Evolutionary conservation across 257 asterid genomes (phyloP), one percentile per base, ranked within the genome.

Genomic region (Plantago major): DNA sequence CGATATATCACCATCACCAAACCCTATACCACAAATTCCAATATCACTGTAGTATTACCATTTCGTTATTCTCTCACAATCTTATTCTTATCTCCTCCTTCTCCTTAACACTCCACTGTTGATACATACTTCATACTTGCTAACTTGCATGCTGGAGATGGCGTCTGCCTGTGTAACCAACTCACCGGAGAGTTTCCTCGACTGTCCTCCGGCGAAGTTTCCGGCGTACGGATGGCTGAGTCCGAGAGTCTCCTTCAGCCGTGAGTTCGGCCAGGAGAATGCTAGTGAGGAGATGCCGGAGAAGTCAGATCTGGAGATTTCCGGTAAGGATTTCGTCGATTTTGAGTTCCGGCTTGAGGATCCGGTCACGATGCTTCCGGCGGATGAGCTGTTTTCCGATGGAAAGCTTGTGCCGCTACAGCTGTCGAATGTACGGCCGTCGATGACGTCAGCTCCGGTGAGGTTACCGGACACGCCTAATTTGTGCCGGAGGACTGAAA

Each of bases 311-410:
- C 89, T 74, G 28, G 94, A 78, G 37, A 58, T 76, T 26, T 70
- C 81, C 54, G 44, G 49, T 15, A 67, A 65, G 0, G 92, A 75
- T 61, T 69, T 79, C 18, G 79, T 30, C 0, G 98, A 84, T 73
- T 92, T 92, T 44, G 96, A 92, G 91, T 92, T 92, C 83, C 83
- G 85, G 0, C 86, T 89, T 0, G 96, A 89, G 66, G 91, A 86
- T 84, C 88, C 95, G 67, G 96, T 83, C 6, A 73, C 66, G 6
- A 86, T 92, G 94, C 86, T 84, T 5, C 91, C 97, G 19, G 99
- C 99, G 5, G 99, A 92, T 63, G 89, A 89, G 88, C 92, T 92
- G 3, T 92, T 92, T 74, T 82, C 83, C 48, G 82, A 89, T 56
- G 99, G 99, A 9, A 92, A 89, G 67, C 92, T 92, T 9, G 74